Conservation (phyloP, 768 basidiomycete species). For the Tricholoma sp. region DNA sequence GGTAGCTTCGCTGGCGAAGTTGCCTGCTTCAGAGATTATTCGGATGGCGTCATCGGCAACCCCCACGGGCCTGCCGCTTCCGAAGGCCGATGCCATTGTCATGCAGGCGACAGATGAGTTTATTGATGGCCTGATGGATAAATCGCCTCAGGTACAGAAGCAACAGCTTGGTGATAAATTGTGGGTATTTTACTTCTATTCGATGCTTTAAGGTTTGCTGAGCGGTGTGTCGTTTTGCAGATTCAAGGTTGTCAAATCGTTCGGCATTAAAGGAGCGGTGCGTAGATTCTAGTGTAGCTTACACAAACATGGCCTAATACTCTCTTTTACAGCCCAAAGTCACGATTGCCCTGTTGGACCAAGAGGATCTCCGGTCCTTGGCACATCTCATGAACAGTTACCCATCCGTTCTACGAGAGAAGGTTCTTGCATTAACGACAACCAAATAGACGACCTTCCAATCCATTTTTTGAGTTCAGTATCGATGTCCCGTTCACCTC, state of each 20-base stretch:
- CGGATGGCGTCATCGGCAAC: slow-evolving; percentile 51
- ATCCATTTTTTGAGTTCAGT: neutral
- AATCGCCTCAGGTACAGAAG: slow-evolving; percentile 59
- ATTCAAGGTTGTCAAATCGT: slow-evolving; percentile 63
- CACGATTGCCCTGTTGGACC: slow-evolving; percentile 77
- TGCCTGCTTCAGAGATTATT: slow-evolving; percentile 76
- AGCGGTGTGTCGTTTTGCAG: slow-evolving; percentile 18
- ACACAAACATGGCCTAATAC: neutral
- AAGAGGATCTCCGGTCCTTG: slow-evolving; percentile 78
- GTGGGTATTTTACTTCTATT: slow-evolving; percentile 27
- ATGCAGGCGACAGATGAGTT: slow-evolving; percentile 70
- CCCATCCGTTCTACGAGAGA: slow-evolving; percentile 76
- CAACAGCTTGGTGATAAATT: slow-evolving; percentile 79
- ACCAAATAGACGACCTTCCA: slow-evolving; percentile 23
- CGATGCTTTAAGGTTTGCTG: neutral
- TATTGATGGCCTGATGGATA: slow-evolving; percentile 54
- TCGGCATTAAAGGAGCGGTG: slow-evolving; percentile 78
- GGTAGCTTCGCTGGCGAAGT: slow-evolving; percentile 60
- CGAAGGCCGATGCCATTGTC: slow-evolving; percentile 66
- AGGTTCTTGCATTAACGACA: slow-evolving; percentile 38
- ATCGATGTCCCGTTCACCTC: slow-evolving; percentile 3
- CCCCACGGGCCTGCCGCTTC: slow-evolving; percentile 49
- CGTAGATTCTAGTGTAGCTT: slow-evolving; percentile 21
- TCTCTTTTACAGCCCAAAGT: slow-evolving; percentile 58
- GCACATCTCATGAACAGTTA: slow-evolving; percentile 88